These are phyloP conservation scores for Yamadazyma pseudoaaseri DNA, from an alignment of 1,139 yeast species.

Conservation along the genomic window DNA sequence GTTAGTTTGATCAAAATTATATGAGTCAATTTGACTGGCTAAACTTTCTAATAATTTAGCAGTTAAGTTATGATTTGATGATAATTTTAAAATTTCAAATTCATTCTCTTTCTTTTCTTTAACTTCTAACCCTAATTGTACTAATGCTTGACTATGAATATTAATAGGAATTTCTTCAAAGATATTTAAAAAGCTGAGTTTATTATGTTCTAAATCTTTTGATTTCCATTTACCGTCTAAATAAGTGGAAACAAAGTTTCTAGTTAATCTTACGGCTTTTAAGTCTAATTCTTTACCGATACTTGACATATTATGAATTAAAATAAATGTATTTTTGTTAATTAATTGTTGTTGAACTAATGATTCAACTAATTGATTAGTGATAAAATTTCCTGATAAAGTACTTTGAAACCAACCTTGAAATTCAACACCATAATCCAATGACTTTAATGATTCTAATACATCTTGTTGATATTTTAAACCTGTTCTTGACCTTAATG, in stretches of 20 bases:
- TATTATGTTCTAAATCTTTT: constrained; percentile 59
- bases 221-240: constrained; percentile 64
- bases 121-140: constrained; percentile 37
- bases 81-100: constrained; percentile 41
- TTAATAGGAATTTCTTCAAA: constrained; percentile 71
- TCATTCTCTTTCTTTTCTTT: constrained; percentile 18
- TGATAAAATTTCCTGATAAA: constrained; percentile 66
- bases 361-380: constrained; percentile 64
- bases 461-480: constrained; percentile 70
- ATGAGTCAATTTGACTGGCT: constrained; percentile 73
- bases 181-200: constrained; percentile 64
- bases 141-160: constrained; percentile 55
- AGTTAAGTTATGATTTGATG: constrained; percentile 45
- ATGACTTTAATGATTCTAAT: constrained; percentile 54
- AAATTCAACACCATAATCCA: constrained; percentile 69
- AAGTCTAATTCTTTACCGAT: constrained; percentile 64
- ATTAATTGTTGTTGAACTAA: constrained; percentile 64
- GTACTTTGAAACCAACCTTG: constrained; percentile 85
- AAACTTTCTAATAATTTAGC: constrained; percentile 62
- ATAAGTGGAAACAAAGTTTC: constrained; percentile 57
- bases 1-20: constrained; percentile 78
- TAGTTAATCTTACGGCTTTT: constrained; percentile 69
- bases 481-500: constrained; percentile 59
- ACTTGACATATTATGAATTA: constrained; percentile 73
- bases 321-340: constrained; percentile 64